phyloP scores from a whole-genome alignment of 2,329 filamentous ascomycete genomes.

The Phoma sp. region DNA sequence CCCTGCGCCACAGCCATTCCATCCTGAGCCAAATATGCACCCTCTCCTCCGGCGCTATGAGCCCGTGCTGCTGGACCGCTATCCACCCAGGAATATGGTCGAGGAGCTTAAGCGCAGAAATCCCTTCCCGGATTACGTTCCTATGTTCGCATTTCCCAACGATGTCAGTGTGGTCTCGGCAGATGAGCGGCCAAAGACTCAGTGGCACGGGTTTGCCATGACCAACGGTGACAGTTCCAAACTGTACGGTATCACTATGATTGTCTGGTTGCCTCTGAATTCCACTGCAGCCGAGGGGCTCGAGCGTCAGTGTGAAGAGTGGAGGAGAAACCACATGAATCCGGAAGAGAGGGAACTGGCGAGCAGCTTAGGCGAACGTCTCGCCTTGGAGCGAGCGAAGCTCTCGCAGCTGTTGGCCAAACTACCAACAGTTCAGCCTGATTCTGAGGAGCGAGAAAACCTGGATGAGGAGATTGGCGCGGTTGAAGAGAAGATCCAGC shows the following conservation, averaged over 20 bases:
- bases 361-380: conserved; percentile 84
- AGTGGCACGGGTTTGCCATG: conserved; percentile 99
- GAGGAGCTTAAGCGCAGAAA: conserved; percentile 83
- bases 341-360: conserved; percentile 90
- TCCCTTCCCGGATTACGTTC: conserved; percentile 94
- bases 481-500: conserved; percentile 93
- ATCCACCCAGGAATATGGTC: conserved; percentile 81
- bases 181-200: conserved; percentile 91
- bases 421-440: conserved; percentile 80
- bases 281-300: conserved; percentile 82
- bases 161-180: conserved; percentile 97
- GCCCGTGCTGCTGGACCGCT: conserved; percentile 92
- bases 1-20: conserved; percentile 87
- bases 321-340: conserved; percentile 75
- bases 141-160: conserved; percentile 99
- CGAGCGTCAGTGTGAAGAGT: conserved; percentile 67
- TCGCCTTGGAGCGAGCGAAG: conserved; percentile 87
- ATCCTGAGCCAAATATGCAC: conserved; percentile 91
- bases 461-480: conserved; percentile 94
- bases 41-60: conserved; percentile 93
- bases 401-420: conserved; percentile 86
- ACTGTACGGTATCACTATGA: conserved; percentile 88
- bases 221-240: conserved; percentile 91
- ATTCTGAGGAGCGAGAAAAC: conserved; percentile 79
- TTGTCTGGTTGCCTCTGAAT: conserved; percentile 90